phyloP scores from a whole-genome alignment of 192 early-diverging fungal genomes.

The Helicostylum pulchrum region DNA sequence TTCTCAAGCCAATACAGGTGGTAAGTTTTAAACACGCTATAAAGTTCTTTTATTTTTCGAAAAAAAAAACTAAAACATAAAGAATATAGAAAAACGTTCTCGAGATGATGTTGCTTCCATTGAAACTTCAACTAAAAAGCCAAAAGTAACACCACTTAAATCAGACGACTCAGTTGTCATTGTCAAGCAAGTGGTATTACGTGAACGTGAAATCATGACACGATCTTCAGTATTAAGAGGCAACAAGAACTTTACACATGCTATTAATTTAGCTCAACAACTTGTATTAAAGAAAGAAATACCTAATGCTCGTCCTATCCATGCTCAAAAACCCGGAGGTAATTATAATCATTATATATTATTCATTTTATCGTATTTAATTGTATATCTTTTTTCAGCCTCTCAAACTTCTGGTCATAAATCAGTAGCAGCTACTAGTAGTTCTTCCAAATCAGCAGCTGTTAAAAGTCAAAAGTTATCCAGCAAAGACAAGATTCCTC shows the following conservation, averaged over 20 bases:
- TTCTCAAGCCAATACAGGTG: constrained; percentile 27
- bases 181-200: constrained; percentile 36
- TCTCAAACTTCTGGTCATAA: neutral
- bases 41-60: too few species aligned
- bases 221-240: constrained; percentile 42
- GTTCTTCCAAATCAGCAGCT: constrained; percentile 1
- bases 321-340: constrained; percentile 12
- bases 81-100: neutral
- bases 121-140: constrained; percentile 28
- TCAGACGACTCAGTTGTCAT: constrained; percentile 27
- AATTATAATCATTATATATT: neutral
- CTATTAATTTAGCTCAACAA: constrained; percentile 1
- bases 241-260: constrained; percentile 37
- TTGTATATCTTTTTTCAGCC: neutral
- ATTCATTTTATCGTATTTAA: neutral
- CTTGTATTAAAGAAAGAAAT: constrained; percentile 5
- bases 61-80: too few species aligned
- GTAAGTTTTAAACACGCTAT: constrained; percentile 5
- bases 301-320: neutral
- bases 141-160: constrained; percentile 37
- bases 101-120: neutral
- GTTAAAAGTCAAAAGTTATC: constrained; percentile 11
- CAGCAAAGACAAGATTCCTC: constrained; percentile 56
- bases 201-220: constrained; percentile 42
- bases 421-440: neutral